A percentile compares a stretch with the other conserved stretches of the same genome.
Evolutionary conservation across 2,329 filamentous ascomycete genomes (phyloP).

Genomic region (Phialophora chinensis): DNA sequence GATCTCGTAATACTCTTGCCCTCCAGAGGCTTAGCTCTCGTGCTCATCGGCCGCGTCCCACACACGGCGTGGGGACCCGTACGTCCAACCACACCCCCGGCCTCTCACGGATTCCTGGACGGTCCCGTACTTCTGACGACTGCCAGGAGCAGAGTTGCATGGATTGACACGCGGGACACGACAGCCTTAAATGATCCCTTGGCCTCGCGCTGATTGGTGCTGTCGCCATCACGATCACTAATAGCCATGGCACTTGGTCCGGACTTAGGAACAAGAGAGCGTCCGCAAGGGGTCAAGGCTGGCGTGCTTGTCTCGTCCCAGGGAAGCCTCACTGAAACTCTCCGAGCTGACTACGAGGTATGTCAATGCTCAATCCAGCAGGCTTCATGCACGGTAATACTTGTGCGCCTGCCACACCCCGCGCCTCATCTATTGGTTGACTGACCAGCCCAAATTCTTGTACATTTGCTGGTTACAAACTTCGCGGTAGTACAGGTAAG

Average conservation of each 20-base stretch:
- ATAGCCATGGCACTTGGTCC: slow-evolving; percentile 10
- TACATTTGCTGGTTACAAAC: slow-evolving; percentile 4
- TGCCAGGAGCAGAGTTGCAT: slow-evolving; percentile 12
- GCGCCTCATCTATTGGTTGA: neutral
- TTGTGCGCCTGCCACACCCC: neutral
- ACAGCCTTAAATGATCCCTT: slow-evolving; percentile 15
- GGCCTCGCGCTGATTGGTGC: slow-evolving; percentile 16
- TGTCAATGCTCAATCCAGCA: neutral
- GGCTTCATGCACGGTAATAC: neutral
- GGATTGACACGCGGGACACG: slow-evolving; percentile 7
- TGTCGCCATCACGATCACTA: slow-evolving; percentile 22
- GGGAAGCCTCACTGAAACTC: slow-evolving; percentile 10
- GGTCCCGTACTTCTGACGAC: slow-evolving; percentile 9
- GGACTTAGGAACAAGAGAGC: slow-evolving; percentile 22
- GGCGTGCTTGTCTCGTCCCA: neutral
- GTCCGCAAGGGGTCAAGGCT: neutral
- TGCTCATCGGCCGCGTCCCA: slow-evolving; percentile 7
- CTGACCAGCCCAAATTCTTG: neutral
- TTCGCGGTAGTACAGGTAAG: neutral
- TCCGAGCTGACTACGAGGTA: neutral
- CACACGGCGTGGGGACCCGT: neutral
- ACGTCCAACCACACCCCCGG: neutral
- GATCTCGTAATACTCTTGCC: slow-evolving; percentile 8
- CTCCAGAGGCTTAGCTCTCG: slow-evolving; percentile 6
- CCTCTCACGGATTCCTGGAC: neutral